Conservation (phyloP, 1,139 yeast species). For the Geotrichum siamense region DNA sequence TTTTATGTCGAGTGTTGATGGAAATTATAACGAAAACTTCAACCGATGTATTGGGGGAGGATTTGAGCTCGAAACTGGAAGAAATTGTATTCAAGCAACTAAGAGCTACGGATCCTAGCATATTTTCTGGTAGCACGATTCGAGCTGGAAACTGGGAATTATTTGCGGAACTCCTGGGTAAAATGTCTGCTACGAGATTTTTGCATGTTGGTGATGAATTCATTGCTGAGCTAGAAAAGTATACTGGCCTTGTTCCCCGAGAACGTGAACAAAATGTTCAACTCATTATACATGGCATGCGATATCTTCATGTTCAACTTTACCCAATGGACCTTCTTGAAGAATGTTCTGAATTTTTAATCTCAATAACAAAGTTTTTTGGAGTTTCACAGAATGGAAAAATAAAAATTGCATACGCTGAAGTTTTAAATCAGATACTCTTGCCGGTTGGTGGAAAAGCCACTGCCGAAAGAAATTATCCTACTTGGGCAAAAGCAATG, state of each 20-base stretch:
- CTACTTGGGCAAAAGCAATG: conserved; percentile 86
- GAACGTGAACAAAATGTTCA: conserved; percentile 70
- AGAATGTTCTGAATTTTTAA: conserved; percentile 84
- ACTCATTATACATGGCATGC: conserved; percentile 83
- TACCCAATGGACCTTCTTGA: conserved; percentile 87
- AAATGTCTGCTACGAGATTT: conserved; percentile 79
- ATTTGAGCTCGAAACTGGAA: conserved; percentile 75
- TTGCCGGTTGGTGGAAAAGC: conserved; percentile 77
- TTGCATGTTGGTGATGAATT: conserved; percentile 87
- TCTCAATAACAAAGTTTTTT: conserved; percentile 80
- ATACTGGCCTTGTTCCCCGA: conserved; percentile 42
- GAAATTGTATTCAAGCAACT: conserved; percentile 90
- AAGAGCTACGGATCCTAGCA: conserved; percentile 74
- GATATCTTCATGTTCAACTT: conserved; percentile 63
- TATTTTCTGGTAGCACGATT: conserved; percentile 58
- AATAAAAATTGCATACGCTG: conserved; percentile 67
- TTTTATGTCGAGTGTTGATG: conserved; percentile 85
- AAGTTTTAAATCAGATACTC: conserved; percentile 65
- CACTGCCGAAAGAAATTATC: conserved; percentile 94
- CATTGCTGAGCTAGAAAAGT: conserved; percentile 81
- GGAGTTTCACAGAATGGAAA: conserved; percentile 50
- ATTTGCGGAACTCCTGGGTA: conserved; percentile 82
- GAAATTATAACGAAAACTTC: conserved; percentile 90
- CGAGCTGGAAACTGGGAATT: conserved; percentile 91
- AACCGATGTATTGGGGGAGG: conserved; percentile 63